Conservation (phyloP, 306 rosid genomes). For the Crataegus laevigata region DNA sequence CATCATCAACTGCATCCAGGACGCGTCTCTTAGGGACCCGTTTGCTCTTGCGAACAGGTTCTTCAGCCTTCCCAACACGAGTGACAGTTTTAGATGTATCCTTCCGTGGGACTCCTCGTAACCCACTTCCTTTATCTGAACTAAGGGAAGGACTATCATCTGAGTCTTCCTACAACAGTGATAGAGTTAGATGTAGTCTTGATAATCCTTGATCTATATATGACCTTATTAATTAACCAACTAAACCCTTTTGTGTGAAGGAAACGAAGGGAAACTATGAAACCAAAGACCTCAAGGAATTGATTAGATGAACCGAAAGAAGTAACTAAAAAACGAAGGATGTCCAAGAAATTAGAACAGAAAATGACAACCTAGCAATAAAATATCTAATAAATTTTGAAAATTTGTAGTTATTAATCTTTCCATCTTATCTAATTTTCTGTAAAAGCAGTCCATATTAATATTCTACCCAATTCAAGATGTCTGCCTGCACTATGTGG, state of each 20-base stretch:
- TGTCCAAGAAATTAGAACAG: not conserved
- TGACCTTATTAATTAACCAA: not conserved
- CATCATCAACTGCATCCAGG: slow-evolving; percentile 10
- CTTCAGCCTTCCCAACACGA: slow-evolving; percentile 12
- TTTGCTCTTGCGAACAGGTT: slow-evolving; percentile 25
- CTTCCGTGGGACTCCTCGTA: not conserved
- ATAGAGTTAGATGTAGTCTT: not conserved
- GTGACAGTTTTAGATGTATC: not conserved
- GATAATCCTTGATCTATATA: not conserved
- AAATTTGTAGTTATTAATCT: not conserved
- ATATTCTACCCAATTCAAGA: not conserved
- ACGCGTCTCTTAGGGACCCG: slow-evolving; percentile 20
- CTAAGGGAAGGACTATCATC: slow-evolving; percentile 10
- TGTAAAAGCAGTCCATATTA: not conserved
- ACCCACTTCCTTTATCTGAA: slow-evolving; percentile 7
- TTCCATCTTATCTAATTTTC: not conserved
- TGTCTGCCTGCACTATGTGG: not conserved
- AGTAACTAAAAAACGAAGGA: not conserved
- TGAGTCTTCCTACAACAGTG: slow-evolving; percentile 13
- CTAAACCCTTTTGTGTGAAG: not conserved
- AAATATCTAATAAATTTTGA: not conserved
- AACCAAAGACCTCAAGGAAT: not conserved
- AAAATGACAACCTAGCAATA: slow-evolving; percentile 2
- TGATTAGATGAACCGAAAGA: not conserved
- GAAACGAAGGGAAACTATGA: not conserved